phyloP scores from a whole-genome alignment of 495 filamentous ascomycete species.

The Tuber indicum region DNA sequence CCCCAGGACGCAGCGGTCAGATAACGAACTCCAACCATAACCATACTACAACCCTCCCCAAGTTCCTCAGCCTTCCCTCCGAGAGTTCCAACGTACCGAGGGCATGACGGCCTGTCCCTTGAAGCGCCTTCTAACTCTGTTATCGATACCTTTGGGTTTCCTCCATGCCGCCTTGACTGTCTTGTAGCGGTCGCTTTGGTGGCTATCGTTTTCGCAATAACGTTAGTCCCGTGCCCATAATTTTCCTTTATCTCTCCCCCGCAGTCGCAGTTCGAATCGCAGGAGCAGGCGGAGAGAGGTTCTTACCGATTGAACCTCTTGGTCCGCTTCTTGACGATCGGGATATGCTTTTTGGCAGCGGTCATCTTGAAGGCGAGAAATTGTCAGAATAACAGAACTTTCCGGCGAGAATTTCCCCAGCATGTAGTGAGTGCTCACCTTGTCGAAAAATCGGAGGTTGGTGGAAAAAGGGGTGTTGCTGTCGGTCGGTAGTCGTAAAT shows the following conservation, averaged over 20 bases:
- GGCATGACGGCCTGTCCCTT: conserved; percentile 94
- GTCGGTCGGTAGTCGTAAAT: conserved; percentile 16
- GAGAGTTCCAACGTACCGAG: conserved; percentile 61
- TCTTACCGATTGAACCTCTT: conserved; percentile 42
- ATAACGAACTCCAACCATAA: not conserved
- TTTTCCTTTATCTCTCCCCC: conserved; percentile 18
- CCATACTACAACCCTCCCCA: not conserved
- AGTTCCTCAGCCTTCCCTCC: not conserved
- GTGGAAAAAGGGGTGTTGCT: conserved; percentile 16
- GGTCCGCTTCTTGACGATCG: conserved; percentile 92
- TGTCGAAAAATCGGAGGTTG: conserved; percentile 10
- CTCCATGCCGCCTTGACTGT: conserved; percentile 81
- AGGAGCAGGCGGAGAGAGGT: not conserved
- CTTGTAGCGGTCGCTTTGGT: conserved; percentile 95
- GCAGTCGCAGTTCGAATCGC: conserved; percentile 5
- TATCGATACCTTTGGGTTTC: conserved; percentile 99
- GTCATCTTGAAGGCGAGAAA: conserved; percentile 62
- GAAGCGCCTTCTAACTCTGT: conserved; percentile 67
- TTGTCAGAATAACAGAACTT: not conserved
- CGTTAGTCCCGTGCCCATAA: conserved; percentile 42
- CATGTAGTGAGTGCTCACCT: conserved; percentile 17
- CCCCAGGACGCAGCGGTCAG: conserved; percentile 12
- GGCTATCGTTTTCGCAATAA: conserved; percentile 51
- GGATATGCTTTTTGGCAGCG: conserved; percentile 95
- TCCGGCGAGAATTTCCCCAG: not conserved